These are phyloP conservation scores for Torulaspora indica DNA, from an alignment of 805 yeast genomes.

Conservation along the genomic window DNA sequence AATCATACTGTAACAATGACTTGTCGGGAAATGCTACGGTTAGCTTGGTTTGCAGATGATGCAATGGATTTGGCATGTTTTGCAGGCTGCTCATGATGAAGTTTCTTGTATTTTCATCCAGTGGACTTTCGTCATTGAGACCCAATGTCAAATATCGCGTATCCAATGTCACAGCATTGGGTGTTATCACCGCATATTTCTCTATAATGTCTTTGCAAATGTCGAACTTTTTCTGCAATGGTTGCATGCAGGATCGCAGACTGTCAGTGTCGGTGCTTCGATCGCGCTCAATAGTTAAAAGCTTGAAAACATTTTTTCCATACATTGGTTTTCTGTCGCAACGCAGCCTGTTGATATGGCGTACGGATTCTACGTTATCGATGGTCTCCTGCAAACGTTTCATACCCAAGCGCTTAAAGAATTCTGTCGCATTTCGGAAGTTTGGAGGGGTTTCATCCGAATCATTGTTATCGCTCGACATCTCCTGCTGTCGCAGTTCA, in stretches of 20 bases:
- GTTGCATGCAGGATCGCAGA: conserved; percentile 38
- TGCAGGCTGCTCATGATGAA: conserved; percentile 11
- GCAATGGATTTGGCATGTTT: conserved; percentile 51
- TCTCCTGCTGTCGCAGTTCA: conserved; percentile 36
- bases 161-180: conserved; percentile 75
- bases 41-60: conserved; percentile 75
- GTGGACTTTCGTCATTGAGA: conserved; percentile 22
- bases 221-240: conserved; percentile 40
- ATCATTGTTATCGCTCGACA: conserved; percentile 10
- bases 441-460: conserved; percentile 17
- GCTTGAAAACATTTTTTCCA: conserved; percentile 53
- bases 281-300: conserved; percentile 38
- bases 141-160: conserved; percentile 44
- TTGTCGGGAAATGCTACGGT: conserved; percentile 97
- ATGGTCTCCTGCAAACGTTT: conserved; percentile 48
- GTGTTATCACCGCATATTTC: conserved; percentile 81
- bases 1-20: conserved; percentile 84
- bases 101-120: conserved; percentile 32
- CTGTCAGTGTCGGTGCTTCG: conserved; percentile 19
- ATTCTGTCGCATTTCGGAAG: conserved; percentile 46
- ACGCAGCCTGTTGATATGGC: conserved; percentile 61
- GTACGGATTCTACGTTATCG: conserved; percentile 50
- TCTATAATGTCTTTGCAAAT: conserved; percentile 52
- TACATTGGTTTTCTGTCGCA: conserved; percentile 63
- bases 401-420: conserved; percentile 53